Evolutionary conservation across 768 basidiomycete genomes (phyloP).

Genomic region (Amanita molliuscula): DNA sequence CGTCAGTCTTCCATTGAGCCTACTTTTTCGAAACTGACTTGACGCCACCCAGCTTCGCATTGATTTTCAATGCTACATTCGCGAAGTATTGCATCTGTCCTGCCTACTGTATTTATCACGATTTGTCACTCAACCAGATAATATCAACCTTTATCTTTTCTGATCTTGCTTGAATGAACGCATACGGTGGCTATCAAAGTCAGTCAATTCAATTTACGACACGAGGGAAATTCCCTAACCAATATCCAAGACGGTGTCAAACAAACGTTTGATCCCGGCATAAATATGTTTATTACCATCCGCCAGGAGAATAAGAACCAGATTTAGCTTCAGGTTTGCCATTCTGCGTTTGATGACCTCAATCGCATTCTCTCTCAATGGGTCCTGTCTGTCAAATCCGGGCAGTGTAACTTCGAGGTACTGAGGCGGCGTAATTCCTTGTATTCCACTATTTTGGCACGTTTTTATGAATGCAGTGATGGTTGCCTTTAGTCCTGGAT

Average conservation of each 20-base stretch:
- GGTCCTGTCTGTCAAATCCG: slow-evolving; percentile 38
- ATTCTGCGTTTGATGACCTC: slow-evolving; percentile 30
- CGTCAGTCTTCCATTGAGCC: slow-evolving; percentile 4
- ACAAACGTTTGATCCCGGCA: slow-evolving; percentile 63
- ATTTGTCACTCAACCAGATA: slow-evolving; percentile 13
- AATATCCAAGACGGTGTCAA: slow-evolving; percentile 57
- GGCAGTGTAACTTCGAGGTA: slow-evolving; percentile 38
- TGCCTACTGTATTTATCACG: slow-evolving; percentile 17
- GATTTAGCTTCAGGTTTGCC: slow-evolving; percentile 30
- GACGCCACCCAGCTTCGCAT: slow-evolving; percentile 73
- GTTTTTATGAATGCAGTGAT: slow-evolving; percentile 48
- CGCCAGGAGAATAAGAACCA: slow-evolving; percentile 60
- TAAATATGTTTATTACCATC: slow-evolving; percentile 68
- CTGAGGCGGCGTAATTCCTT: slow-evolving; percentile 28
- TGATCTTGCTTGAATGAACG: slow-evolving; percentile 61
- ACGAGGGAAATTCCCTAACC: slow-evolving; percentile 15
- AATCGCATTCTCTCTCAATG: slow-evolving; percentile 42
- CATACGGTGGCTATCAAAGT: slow-evolving; percentile 49
- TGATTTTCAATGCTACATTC: slow-evolving; percentile 75
- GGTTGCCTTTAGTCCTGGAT: slow-evolving; percentile 36
- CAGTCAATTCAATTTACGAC: neutral
- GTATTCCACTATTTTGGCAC: slow-evolving; percentile 59
- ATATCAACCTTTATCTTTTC: slow-evolving; percentile 42
- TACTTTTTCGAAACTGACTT: slow-evolving; percentile 36
- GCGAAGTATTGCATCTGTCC: slow-evolving; percentile 66